A percentile compares a stretch with the other conserved stretches of the same genome.
Evolutionary conservation across 2,329 filamentous ascomycete species (phyloP).

Genomic region (Epichloe coenophiala): DNA sequence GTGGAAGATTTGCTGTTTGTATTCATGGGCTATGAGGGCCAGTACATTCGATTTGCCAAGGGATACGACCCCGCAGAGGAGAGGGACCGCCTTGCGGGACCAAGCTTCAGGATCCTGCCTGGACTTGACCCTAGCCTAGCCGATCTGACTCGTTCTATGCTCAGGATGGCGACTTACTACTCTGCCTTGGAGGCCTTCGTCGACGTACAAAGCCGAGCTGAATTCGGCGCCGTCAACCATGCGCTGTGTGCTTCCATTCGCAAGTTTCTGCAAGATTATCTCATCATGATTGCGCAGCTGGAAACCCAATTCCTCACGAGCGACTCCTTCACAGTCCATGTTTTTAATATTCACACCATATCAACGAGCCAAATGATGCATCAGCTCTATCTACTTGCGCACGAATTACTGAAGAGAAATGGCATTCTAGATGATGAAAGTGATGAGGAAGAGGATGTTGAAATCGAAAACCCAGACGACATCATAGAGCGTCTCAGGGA

Average conservation of each 20-base stretch:
- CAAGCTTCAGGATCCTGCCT: slow-evolving; percentile 62
- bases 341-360: slow-evolving; percentile 82
- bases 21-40: slow-evolving; percentile 97
- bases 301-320: slow-evolving; percentile 89
- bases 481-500: slow-evolving; percentile 82
- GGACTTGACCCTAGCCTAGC: slow-evolving; percentile 85
- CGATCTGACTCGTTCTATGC: slow-evolving; percentile 76
- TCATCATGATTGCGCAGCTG: slow-evolving; percentile 82
- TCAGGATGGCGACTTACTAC: slow-evolving; percentile 91
- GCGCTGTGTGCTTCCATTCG: slow-evolving; percentile 90
- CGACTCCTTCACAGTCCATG: slow-evolving; percentile 78
- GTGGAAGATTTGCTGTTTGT: slow-evolving; percentile 87
- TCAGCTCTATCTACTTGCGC: slow-evolving; percentile 76
- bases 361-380: slow-evolving; percentile 83
- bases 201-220: slow-evolving; percentile 82
- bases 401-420: slow-evolving; percentile 80
- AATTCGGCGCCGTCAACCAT: slow-evolving; percentile 91
- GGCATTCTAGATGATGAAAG: slow-evolving; percentile 71
- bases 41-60: slow-evolving; percentile 80
- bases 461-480: slow-evolving; percentile 75
- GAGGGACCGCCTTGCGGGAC: slow-evolving; percentile 74
- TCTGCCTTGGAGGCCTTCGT: slow-evolving; percentile 83
- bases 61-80: slow-evolving; percentile 74
- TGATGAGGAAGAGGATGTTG: slow-evolving; percentile 55
- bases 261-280: slow-evolving; percentile 82